Evolutionary conservation across 2,329 filamentous ascomycete genomes (phyloP), one percentile per base, ranked within the genome.

Genomic region (Ilyonectria destructans): DNA sequence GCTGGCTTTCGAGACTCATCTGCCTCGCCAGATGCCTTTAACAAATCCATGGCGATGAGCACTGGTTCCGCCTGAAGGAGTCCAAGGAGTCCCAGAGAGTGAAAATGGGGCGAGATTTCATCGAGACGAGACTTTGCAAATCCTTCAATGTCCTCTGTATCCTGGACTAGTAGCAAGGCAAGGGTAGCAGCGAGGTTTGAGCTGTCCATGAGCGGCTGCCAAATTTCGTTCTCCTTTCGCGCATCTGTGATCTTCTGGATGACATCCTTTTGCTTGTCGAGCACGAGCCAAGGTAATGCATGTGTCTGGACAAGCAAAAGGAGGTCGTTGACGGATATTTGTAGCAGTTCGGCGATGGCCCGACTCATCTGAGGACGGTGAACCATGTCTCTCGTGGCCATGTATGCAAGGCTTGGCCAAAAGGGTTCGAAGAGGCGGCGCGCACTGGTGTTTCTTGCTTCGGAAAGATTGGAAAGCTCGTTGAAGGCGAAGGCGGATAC

Each of bases 221-320:
- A 89, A 1, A 89, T 82, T 69, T 96, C 90, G 7, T 85, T 82
- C 52, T 94, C 91, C 51, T 93, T 90, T 62, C 93, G 90, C 59
- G 93, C 93, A 72, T 92, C 89, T 1, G 94, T 93, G 72, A 99
- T 93, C 69, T 91, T 92, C 74, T 92, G 88, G 46, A 99, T 91
- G 17, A 97, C 88, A 65, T 97, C 93, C 65, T 87, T 87, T 74
- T 92, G 92, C 77, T 92, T 92, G 48, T 89, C 91, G 45, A 97
- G 84, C 3, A 99, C 93, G 19, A 99, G 86, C 82, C 93, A 95
- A 1, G 97, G 96, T 9, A 99, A 81, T 8, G 95, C 95, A 74
- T 96, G 89, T 15, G 89, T 87, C 78, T 98, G 95, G 9, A 96
- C 93, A 19, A 92, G 81, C 15, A 92, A 81, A 10, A 98, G 85